Evolutionary conservation across 2,329 filamentous ascomycete genomes (phyloP).

Genomic region (Helminthosporium solani): DNA sequence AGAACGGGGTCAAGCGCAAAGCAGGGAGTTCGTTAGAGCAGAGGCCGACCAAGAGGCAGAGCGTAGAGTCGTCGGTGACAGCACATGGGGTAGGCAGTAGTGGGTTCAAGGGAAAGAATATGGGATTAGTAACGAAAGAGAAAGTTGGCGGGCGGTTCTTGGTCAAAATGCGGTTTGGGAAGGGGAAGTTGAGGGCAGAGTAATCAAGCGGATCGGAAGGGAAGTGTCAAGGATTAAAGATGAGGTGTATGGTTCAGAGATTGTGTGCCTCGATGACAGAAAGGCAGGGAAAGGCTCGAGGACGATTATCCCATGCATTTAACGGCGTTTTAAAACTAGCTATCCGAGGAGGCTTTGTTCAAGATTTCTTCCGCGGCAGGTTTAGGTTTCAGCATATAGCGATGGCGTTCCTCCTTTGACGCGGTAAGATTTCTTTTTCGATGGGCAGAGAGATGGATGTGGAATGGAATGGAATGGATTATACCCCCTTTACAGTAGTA

Average conservation of each 20-base stretch:
- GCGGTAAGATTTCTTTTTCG: not conserved
- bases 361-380: not conserved
- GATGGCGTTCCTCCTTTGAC: not conserved
- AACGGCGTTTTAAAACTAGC: not conserved
- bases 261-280: not conserved
- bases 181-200: slow-evolving; percentile 9
- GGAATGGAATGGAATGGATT: not conserved
- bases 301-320: not conserved
- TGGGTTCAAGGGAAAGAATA: slow-evolving; percentile 9
- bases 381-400: not conserved
- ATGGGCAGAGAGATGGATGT: too few species aligned
- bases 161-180: slow-evolving; percentile 22
- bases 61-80: slow-evolving; percentile 20
- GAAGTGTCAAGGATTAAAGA: not conserved
- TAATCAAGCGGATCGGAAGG: not conserved
- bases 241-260: not conserved
- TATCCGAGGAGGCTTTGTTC: not conserved
- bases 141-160: slow-evolving; percentile 11
- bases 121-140: not conserved
- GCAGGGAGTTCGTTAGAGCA: slow-evolving; percentile 14
- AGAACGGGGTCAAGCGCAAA: slow-evolving; percentile 24
- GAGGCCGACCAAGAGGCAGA: slow-evolving; percentile 31
- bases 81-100: slow-evolving; percentile 10
- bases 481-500: not conserved
- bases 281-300: not conserved